Base-by-base conservation (phyloP, 352 stramenopile species). In the Phytopythium helicoides region DNA sequence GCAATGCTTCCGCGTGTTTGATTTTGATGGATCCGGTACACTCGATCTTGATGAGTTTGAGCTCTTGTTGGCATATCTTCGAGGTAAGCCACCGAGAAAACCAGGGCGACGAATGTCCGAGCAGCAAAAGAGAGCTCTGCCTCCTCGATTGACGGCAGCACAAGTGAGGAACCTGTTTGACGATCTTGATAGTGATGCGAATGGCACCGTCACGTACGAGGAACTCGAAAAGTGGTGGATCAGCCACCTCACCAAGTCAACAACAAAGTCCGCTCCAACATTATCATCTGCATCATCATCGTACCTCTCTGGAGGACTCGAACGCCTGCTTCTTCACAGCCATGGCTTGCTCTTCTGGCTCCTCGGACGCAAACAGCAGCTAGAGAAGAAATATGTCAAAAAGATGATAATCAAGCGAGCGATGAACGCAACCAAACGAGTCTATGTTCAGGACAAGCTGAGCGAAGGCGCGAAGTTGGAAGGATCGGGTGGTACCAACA, bases 341-440 rank as follows among this genome's bases (percentile, higher is more conserved):
- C 69, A 71, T 46, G 72, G 72, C 0, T 33, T 78, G 18, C 42
- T 83, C 5, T 78, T 83, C 44, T 80, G 69, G 68, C 33, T 83
- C 9, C 52, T 80, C 10, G 63, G 72, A 8, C 62, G 67, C 18
- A 72, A 75, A 22, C 68, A 73, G 48, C 63, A 76, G 36, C 50
- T 83, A 4, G 68, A 83, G 50, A 54, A 56, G 3, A 73, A 77
- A 21, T 83, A 80, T n/a, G 64, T 78, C 52, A 80, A 77, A 45
- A 79, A 80, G n/a, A 23, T 71, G 26, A 50, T 78, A 56, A 16
- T 66, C 15, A 73, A 71, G 26, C 51, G 52, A 1, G 66, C 68
- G 3, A 59, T 61, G 35, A 64, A 80, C 10, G 52, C 26, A 6
- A 60, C 58, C 6, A 83, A 78, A 25, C 48, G 42, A 3, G 47